Evolutionary conservation across 129 eudicot genomes (phyloP).

Genomic region (Flaveria linearis): DNA sequence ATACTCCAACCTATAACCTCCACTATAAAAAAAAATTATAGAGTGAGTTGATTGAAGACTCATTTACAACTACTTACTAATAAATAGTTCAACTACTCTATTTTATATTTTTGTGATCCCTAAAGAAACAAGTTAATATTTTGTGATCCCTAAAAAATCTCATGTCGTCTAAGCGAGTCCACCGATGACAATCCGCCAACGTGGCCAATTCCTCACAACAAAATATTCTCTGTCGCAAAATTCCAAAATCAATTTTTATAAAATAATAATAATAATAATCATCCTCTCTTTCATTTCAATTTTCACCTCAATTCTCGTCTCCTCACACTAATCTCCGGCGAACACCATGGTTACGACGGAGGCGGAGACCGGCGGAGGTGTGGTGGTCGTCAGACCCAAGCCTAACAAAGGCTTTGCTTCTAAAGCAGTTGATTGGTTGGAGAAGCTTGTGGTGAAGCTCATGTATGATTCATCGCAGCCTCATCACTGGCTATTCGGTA

Average conservation of each 20-base stretch:
- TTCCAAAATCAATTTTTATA: background rate
- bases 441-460: slow-evolving; percentile 53
- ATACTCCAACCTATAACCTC: too few relatives aligned
- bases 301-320: background rate
- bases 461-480: slow-evolving; percentile 60
- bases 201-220: slow-evolving; percentile 26
- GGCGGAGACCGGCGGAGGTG: slow-evolving; percentile 44
- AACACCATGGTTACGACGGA: slow-evolving; percentile 22
- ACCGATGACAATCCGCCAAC: background rate
- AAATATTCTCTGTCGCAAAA: background rate
- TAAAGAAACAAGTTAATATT: too few relatives aligned
- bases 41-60: too few relatives aligned
- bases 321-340: background rate
- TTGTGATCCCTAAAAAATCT: too few relatives aligned
- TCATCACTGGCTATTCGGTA: slow-evolving; percentile 73
- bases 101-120: too few relatives aligned
- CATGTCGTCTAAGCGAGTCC: background rate
- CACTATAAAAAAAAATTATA: too few relatives aligned
- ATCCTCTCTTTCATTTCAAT: background rate
- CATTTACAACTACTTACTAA: too few relatives aligned
- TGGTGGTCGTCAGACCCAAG: slow-evolving; percentile 75
- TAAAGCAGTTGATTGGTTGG: slow-evolving; percentile 77
- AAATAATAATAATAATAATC: background rate
- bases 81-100: too few relatives aligned
- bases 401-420: slow-evolving; percentile 65